These are phyloP conservation scores for Aspergillus saccharolyticus DNA, from an alignment of 495 filamentous ascomycete genomes.

Conservation along the genomic window DNA sequence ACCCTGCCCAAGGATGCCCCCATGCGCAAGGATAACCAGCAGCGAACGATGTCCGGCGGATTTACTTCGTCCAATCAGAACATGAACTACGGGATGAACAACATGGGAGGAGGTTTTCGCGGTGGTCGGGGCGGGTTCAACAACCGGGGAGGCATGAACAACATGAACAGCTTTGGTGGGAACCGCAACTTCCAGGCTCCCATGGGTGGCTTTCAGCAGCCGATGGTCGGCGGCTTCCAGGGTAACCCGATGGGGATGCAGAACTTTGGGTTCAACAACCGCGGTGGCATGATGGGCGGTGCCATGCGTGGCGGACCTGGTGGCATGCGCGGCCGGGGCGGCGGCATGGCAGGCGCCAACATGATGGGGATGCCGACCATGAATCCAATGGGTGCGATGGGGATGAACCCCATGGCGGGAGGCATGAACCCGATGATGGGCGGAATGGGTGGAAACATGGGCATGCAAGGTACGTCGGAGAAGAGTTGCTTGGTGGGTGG, in stretches of 20 bases:
- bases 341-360: constrained; percentile 45
- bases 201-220: constrained; percentile 52
- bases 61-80: constrained; percentile 26
- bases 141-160: constrained; percentile 39
- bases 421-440: constrained; percentile 54
- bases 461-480: constrained; percentile 51
- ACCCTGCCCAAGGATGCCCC: constrained; percentile 90
- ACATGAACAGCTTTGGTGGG: constrained; percentile 33
- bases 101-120: constrained; percentile 40
- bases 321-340: constrained; percentile 67
- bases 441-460: constrained; percentile 56
- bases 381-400: constrained; percentile 56
- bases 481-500: constrained; percentile 28
- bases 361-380: constrained; percentile 52
- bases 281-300: constrained; percentile 60
- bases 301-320: constrained; percentile 63
- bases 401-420: constrained; percentile 56
- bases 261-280: constrained; percentile 56
- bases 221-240: constrained; percentile 61
- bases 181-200: constrained; percentile 51
- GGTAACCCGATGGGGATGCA: constrained; percentile 52
- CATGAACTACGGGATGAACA: constrained; percentile 34
- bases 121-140: constrained; percentile 46
- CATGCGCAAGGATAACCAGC: constrained; percentile 60
- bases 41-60: constrained; percentile 25